phyloP scores from a whole-genome alignment of 805 yeast species.

The Candida ipomoeae region DNA sequence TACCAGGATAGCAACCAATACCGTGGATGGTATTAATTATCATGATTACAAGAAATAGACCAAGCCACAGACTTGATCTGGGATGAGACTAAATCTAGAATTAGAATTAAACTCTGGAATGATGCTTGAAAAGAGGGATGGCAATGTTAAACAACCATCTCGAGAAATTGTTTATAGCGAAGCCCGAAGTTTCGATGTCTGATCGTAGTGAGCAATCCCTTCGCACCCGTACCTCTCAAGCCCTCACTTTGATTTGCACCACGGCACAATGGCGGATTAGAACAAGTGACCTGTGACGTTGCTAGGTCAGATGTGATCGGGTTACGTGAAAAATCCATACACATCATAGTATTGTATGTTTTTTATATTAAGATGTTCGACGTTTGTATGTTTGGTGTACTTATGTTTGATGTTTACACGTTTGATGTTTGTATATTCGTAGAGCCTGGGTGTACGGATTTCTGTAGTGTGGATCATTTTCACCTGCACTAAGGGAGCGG shows the following conservation, averaged over 20 bases:
- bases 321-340: too few relatives aligned
- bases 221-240: not conserved
- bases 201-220: not conserved
- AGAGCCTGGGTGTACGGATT: not conserved
- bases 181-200: constrained; percentile 1
- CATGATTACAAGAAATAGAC: not conserved
- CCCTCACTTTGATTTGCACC: not conserved
- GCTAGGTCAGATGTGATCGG: too few relatives aligned
- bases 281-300: too few relatives aligned
- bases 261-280: not conserved
- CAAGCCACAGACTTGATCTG: constrained; percentile 1
- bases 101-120: not conserved
- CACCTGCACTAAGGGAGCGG: not conserved
- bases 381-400: too few relatives aligned
- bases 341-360: too few relatives aligned
- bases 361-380: too few relatives aligned
- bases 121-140: not conserved
- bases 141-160: not conserved
- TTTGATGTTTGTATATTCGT: too few relatives aligned
- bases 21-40: constrained; percentile 39
- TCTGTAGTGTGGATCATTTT: not conserved
- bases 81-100: not conserved
- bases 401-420: too few relatives aligned
- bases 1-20: constrained; percentile 42
- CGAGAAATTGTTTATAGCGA: constrained; percentile 1